These are phyloP conservation scores for Nothophoma quercina DNA, from an alignment of 2,329 filamentous ascomycete genomes.

Conservation along the genomic window DNA sequence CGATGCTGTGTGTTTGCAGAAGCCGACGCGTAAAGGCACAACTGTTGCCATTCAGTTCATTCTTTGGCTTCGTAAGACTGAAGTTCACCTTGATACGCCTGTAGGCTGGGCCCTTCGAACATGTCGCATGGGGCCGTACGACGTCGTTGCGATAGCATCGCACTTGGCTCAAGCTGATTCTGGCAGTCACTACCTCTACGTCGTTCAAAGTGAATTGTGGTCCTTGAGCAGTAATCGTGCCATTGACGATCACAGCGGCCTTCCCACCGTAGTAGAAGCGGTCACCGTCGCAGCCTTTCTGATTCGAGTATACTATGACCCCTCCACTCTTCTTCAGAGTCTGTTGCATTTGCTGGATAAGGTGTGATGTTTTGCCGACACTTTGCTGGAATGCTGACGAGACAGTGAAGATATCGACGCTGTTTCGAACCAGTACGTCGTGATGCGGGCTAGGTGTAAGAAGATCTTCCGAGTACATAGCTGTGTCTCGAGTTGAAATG, in stretches of 20 bases:
- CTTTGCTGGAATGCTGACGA: slow-evolving; percentile 72
- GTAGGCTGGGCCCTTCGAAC: slow-evolving; percentile 58
- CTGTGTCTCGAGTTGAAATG: slow-evolving; percentile 64
- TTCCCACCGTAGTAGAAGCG: slow-evolving; percentile 55
- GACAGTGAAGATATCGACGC: slow-evolving; percentile 74
- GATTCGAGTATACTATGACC: slow-evolving; percentile 63
- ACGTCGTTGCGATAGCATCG: slow-evolving; percentile 64
- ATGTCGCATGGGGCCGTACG: slow-evolving; percentile 63
- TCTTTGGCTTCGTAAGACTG: slow-evolving; percentile 50
- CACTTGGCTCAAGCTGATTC: slow-evolving; percentile 72
- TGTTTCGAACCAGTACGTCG: slow-evolving; percentile 67
- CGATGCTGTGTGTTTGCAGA: slow-evolving; percentile 64
- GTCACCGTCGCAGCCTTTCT: slow-evolving; percentile 58
- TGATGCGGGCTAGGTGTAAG: slow-evolving; percentile 56
- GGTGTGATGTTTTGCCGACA: slow-evolving; percentile 69
- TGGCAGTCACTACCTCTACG: slow-evolving; percentile 62
- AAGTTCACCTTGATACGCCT: slow-evolving; percentile 55
- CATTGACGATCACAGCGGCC: slow-evolving; percentile 68
- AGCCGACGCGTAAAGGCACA: slow-evolving; percentile 55
- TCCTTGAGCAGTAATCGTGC: slow-evolving; percentile 69
- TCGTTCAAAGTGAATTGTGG: slow-evolving; percentile 67
- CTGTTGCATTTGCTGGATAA: slow-evolving; percentile 70
- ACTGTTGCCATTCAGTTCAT: slow-evolving; percentile 55
- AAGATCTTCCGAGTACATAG: slow-evolving; percentile 66
- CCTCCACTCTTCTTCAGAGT: slow-evolving; percentile 69